phyloP scores from a whole-genome alignment of 306 rosid genomes.

The Nissolia schottii region DNA sequence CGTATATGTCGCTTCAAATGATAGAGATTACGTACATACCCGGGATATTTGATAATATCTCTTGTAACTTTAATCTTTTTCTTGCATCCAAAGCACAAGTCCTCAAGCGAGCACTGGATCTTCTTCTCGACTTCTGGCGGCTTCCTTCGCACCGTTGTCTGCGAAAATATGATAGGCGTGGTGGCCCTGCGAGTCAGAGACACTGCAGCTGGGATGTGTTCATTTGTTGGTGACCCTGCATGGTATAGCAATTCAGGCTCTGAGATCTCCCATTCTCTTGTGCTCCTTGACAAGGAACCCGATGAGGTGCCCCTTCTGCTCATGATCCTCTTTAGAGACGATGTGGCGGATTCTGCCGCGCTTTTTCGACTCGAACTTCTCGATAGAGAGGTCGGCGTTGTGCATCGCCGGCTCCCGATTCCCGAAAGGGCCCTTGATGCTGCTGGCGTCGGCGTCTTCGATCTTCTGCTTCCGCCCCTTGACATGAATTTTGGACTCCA shows the following conservation, averaged over 20 bases:
- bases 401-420: constrained; percentile 30
- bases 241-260: constrained; percentile 19
- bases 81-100: constrained; percentile 62
- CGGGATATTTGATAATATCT: constrained; percentile 56
- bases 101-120: constrained; percentile 66
- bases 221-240: constrained; percentile 18
- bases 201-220: neutral
- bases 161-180: constrained; percentile 80
- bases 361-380: constrained; percentile 20
- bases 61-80: constrained; percentile 69
- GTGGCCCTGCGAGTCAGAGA: constrained; percentile 45
- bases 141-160: constrained; percentile 54
- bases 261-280: constrained; percentile 37
- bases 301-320: constrained; percentile 35
- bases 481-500: constrained; percentile 29
- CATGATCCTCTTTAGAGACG: constrained; percentile 30
- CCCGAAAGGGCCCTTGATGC: constrained; percentile 36
- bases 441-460: constrained; percentile 62
- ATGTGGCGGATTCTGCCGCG: constrained; percentile 21
- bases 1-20: neutral
- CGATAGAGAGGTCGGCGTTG: constrained; percentile 25
- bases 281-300: constrained; percentile 6
- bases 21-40: constrained; percentile 60
- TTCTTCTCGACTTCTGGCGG: constrained; percentile 63
- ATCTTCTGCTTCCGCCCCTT: constrained; percentile 45